Base-by-base conservation (phyloP, 805 yeast genomes). In the Saturnispora halmiae region DNA sequence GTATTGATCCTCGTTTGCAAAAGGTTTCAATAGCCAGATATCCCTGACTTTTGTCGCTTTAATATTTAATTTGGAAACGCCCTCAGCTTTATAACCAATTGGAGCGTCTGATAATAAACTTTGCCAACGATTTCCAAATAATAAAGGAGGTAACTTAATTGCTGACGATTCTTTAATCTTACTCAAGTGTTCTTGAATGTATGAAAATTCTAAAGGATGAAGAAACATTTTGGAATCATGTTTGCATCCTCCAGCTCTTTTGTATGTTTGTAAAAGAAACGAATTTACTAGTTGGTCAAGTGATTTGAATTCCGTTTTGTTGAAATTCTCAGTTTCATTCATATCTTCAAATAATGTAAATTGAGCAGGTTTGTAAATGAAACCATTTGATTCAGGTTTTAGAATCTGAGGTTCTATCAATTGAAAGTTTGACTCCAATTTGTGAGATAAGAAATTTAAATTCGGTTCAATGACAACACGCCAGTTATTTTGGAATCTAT, bases 191-290 rank as follows among this genome's bases (percentile, higher is more conserved):
- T 29, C 19, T 41, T 46, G 50, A 14, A 55, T 44, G 38, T 51
- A 55, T 14, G 50, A 34, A 26, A 50, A 53, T 24, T 55, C 60
- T 13, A 46, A 40, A 19, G 55, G 56, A 39, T 55, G 60, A 10
- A 55, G 40, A 40, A 40, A 55, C 19, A 43, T 38, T 2, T 19
- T 22, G 9, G 46, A 7, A 21, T 49, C 55, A 11, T 46, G 24
- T 2, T 35, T 29, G n/a, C 34, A 26, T 4, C 51, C 53, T 18
- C 42, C 44, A 18, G 42, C 49, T 31, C 48, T 44, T 28, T 49
- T 54, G 7, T 21, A 43, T 4, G 41, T 21, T 24, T 53, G 58
- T 19, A 42, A 14, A 3, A 51, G 30, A 30, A 50, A 50, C 7
- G 47, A 47, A 34, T 48, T 47, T 32, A 55, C 40, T 10, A 51